Percentiles rank a stretch among this genome's conserved stretches.
These are phyloP conservation scores for Boeremia lycopersici DNA, from an alignment of 2,329 filamentous ascomycete genomes.

Conservation along the genomic window DNA sequence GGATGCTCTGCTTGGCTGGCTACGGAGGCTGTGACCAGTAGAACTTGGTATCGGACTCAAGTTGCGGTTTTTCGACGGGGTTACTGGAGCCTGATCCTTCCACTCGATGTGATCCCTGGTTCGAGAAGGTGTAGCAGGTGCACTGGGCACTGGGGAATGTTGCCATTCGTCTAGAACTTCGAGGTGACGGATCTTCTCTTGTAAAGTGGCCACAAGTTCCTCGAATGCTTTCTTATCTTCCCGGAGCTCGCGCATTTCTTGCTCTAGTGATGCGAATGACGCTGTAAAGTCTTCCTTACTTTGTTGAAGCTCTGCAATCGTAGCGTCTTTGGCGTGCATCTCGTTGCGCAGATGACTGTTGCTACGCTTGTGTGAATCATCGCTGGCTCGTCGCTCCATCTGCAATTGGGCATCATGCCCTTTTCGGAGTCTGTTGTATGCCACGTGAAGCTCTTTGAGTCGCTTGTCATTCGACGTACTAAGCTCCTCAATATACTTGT, in stretches of 20 bases:
- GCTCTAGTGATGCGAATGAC: slow-evolving; percentile 35
- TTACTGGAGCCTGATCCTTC: slow-evolving; percentile 18
- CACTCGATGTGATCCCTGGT: slow-evolving; percentile 18
- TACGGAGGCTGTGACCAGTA: slow-evolving; percentile 18
- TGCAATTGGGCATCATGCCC: slow-evolving; percentile 25
- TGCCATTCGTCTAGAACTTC: slow-evolving; percentile 35
- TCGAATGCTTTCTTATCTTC: slow-evolving; percentile 43
- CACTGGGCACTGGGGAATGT: slow-evolving; percentile 14
- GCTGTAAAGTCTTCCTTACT: slow-evolving; percentile 31
- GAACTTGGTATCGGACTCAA: slow-evolving; percentile 15
- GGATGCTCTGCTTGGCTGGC: slow-evolving; percentile 23
- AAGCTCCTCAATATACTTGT: slow-evolving; percentile 35
- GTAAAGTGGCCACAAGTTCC: slow-evolving; percentile 35
- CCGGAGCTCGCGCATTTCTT: slow-evolving; percentile 34
- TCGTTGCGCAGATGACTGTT: slow-evolving; percentile 23
- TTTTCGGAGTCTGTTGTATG: slow-evolving; percentile 28
- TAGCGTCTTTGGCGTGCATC: slow-evolving; percentile 33
- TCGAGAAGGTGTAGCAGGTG: slow-evolving; percentile 10
- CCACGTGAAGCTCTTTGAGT: slow-evolving; percentile 29
- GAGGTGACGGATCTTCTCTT: slow-evolving; percentile 38
- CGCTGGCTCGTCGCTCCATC: slow-evolving; percentile 10
- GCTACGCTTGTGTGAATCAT: slow-evolving; percentile 14
- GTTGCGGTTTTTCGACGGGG: slow-evolving; percentile 13
- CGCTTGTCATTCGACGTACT: slow-evolving; percentile 27
- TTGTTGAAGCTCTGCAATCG: slow-evolving; percentile 34